Evolutionary conservation across 2,329 filamentous ascomycete genomes (phyloP).

Genomic region (Exophiala sideris): DNA sequence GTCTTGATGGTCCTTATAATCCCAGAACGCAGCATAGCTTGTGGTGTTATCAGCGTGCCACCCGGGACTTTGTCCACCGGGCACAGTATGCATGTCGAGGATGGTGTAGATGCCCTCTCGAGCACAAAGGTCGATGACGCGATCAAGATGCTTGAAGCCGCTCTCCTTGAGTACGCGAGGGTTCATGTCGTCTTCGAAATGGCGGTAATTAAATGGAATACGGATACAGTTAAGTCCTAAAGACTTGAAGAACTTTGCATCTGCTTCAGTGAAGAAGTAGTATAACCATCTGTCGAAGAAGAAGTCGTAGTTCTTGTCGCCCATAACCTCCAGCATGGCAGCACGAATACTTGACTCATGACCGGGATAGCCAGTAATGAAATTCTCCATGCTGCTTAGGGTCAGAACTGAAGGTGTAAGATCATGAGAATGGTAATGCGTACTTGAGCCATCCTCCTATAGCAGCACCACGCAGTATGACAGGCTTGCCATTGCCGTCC

Average conservation of each 20-base stretch:
- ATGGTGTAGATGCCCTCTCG: constrained; percentile 50
- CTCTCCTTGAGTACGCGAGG: constrained; percentile 41
- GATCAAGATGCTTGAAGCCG: constrained; percentile 49
- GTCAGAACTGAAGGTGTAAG: constrained; percentile 26
- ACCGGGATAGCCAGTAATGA: constrained; percentile 61
- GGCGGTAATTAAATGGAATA: constrained; percentile 60
- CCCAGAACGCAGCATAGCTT: constrained; percentile 49
- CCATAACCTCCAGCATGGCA: constrained; percentile 53
- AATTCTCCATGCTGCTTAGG: constrained; percentile 54
- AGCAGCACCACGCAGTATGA: constrained; percentile 50
- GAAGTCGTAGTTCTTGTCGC: constrained; percentile 57
- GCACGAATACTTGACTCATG: constrained; percentile 56
- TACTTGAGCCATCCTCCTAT: constrained; percentile 40
- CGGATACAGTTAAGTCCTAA: constrained; percentile 58
- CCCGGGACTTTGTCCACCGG: constrained; percentile 50
- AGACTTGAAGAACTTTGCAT: constrained; percentile 57
- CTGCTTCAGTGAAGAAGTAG: constrained; percentile 55
- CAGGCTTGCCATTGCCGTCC: constrained; percentile 41
- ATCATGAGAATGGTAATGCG: not conserved
- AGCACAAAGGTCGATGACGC: constrained; percentile 47
- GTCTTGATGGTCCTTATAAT: constrained; percentile 51
- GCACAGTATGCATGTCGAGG: constrained; percentile 49
- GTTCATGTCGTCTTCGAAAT: constrained; percentile 50
- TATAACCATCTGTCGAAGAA: constrained; percentile 25
- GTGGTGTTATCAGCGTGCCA: constrained; percentile 51